Evolutionary conservation across 306 rosid genomes (phyloP).

Genomic region (Prunus mume): DNA sequence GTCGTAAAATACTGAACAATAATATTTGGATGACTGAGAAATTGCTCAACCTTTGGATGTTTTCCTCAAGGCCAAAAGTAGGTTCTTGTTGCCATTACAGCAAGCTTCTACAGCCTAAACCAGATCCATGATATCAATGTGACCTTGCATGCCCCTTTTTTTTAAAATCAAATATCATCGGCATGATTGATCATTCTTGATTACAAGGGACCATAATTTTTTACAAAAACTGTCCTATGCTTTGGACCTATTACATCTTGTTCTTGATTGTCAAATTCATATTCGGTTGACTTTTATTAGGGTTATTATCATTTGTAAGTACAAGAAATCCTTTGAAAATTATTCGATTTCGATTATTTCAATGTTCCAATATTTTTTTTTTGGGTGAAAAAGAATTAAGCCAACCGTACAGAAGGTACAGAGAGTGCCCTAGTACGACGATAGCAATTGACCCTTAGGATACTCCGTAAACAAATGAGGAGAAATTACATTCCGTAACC

Average conservation of each 20-base stretch:
- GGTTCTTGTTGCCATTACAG: not conserved
- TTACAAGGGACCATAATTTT: too few species aligned
- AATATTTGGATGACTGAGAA: not conserved
- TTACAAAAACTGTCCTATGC: too few species aligned
- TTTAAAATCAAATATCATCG: not conserved
- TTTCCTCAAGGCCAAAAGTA: not conserved
- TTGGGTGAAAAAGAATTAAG: too few species aligned
- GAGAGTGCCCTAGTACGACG: not conserved
- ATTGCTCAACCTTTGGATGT: not conserved
- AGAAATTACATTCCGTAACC: not conserved
- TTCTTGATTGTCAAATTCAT: not conserved
- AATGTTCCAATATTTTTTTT: not conserved
- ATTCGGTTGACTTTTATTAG: not conserved
- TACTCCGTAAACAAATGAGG: not conserved
- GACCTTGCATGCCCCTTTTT: not conserved
- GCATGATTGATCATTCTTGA: too few species aligned
- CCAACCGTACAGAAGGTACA: not conserved
- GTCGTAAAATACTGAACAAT: not conserved
- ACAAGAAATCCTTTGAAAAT: not conserved
- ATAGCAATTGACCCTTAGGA: not conserved
- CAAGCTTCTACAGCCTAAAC: not conserved
- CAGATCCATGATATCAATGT: not conserved
- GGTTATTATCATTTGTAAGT: not conserved
- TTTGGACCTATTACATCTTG: too few species aligned
- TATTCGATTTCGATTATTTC: not conserved